phyloP scores from a whole-genome alignment of 1,139 yeast species.

The Kodamaea alishanica region DNA sequence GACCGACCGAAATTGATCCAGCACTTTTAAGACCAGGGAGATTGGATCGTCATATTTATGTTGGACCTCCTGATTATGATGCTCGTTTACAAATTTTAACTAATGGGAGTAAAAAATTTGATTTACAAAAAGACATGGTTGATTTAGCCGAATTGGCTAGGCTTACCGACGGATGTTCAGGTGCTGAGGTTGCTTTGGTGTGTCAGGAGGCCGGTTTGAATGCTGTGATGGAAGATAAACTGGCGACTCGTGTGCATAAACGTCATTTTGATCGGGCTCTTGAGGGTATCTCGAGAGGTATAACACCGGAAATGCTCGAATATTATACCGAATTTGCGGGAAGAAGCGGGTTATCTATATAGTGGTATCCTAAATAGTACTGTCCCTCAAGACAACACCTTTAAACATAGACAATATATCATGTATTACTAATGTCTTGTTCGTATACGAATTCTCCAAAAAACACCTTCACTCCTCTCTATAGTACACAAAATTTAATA shows the following conservation, averaged over 20 bases:
- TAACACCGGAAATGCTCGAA: conserved; percentile 76
- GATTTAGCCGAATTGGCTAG: conserved; percentile 54
- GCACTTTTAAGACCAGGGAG: conserved; percentile 94
- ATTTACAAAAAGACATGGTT: conserved; percentile 40
- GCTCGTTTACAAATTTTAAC: conserved; percentile 75
- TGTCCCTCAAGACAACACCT: too few species aligned
- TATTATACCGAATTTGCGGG: conserved; percentile 67
- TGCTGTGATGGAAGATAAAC: conserved; percentile 77
- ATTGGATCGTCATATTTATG: conserved; percentile 86
- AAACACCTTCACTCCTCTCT: too few species aligned
- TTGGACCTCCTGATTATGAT: conserved; percentile 79
- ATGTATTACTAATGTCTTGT: too few species aligned
- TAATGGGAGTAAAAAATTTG: conserved; percentile 59
- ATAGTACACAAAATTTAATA: too few species aligned
- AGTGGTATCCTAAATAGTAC: conserved; percentile 2
- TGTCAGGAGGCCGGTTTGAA: conserved; percentile 95
- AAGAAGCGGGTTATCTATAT: conserved; percentile 35
- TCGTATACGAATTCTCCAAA: too few species aligned
- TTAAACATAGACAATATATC: too few species aligned
- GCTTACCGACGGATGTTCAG: conserved; percentile 85
- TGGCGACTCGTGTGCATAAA: conserved; percentile 49
- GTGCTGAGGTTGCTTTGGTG: conserved; percentile 88
- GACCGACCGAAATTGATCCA: conserved; percentile 89
- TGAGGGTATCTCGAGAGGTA: conserved; percentile 64
- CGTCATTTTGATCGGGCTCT: conserved; percentile 74